These are phyloP conservation scores for Dipteronia dyeriana DNA, from an alignment of 345 rosid genomes.

Conservation along the genomic window DNA sequence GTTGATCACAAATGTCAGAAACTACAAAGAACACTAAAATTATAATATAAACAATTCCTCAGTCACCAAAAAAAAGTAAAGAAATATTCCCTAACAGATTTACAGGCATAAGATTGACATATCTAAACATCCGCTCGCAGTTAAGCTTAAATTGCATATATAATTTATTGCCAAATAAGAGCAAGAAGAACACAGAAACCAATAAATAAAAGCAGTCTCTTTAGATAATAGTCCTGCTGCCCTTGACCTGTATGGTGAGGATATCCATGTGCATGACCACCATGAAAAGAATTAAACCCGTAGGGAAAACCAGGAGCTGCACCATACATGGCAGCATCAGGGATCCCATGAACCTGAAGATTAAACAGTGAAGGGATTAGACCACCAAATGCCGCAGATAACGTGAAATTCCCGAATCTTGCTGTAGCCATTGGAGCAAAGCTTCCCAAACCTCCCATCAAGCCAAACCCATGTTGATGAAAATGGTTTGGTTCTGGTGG, in stretches of 20 bases:
- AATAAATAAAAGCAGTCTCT: conserved; percentile 57
- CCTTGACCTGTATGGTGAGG: conserved; percentile 65
- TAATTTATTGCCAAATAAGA: conserved; percentile 55
- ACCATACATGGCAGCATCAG: conserved; percentile 78
- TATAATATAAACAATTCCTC: conserved; percentile 33
- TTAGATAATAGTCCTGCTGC: conserved; percentile 75
- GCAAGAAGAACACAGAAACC: conserved; percentile 55
- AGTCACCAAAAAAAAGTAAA: neutral
- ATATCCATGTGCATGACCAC: conserved; percentile 66
- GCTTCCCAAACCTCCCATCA: conserved; percentile 86
- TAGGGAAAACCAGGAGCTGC: conserved; percentile 69
- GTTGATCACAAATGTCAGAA: conserved; percentile 9
- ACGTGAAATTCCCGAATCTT: conserved; percentile 78
- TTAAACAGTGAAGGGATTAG: conserved; percentile 82
- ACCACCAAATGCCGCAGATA: conserved; percentile 87
- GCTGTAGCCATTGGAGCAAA: conserved; percentile 76
- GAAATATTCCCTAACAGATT: conserved; percentile 28
- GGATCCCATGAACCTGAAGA: conserved; percentile 84
- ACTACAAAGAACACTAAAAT: conserved; percentile 13
- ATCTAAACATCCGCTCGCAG: conserved; percentile 17
- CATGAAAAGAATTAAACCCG: conserved; percentile 73
- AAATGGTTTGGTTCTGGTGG: conserved; percentile 77
- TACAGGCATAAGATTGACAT: conserved; percentile 27
- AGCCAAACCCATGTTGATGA: conserved; percentile 71
- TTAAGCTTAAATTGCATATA: conserved; percentile 14